Percentiles rank a stretch among this genome's conserved stretches.
These are phyloP conservation scores for Mycena rebaudengoi DNA, from an alignment of 768 basidiomycete genomes.

Conservation along the genomic window DNA sequence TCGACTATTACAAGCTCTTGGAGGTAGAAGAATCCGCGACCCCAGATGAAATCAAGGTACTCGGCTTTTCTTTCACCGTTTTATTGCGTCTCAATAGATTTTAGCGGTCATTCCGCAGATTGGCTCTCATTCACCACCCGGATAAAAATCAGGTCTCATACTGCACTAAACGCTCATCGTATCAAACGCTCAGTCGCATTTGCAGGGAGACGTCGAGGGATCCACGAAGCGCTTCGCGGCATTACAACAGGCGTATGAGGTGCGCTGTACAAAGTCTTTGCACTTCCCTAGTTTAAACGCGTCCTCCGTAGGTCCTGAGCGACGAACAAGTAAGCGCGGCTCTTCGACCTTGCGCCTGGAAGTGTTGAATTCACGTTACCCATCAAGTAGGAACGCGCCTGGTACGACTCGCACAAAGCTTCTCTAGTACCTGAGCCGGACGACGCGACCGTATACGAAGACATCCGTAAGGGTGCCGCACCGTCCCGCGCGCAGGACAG, in stretches of 20 bases:
- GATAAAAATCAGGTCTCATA: slow-evolving; percentile 86
- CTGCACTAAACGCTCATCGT: too few species aligned
- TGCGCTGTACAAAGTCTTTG: slow-evolving; percentile 40
- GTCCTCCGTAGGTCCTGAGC: slow-evolving; percentile 73
- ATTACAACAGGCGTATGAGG: slow-evolving; percentile 97
- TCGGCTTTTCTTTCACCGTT: background rate
- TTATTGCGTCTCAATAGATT: slow-evolving; percentile 1
- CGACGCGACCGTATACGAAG: slow-evolving; percentile 84
- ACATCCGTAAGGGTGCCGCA: slow-evolving; percentile 77
- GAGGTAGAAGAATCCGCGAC: slow-evolving; percentile 85
- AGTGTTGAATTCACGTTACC: slow-evolving; percentile 27
- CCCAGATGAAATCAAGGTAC: slow-evolving; percentile 88
- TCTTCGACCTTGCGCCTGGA: background rate
- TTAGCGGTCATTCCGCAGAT: slow-evolving; percentile 83
- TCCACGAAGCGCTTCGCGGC: slow-evolving; percentile 88
- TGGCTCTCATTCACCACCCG: slow-evolving; percentile 87
- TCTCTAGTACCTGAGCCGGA: slow-evolving; percentile 84
- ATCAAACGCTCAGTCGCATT: background rate
- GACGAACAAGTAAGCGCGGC: slow-evolving; percentile 86
- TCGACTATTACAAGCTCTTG: slow-evolving; percentile 85
- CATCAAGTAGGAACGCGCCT: slow-evolving; percentile 89
- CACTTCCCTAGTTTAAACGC: background rate
- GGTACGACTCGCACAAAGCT: slow-evolving; percentile 94
- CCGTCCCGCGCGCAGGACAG: slow-evolving; percentile 65
- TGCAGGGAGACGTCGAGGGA: slow-evolving; percentile 73